phyloP scores from a whole-genome alignment of 1,284 basidiomycete species.

The Naganishia sp. region DNA sequence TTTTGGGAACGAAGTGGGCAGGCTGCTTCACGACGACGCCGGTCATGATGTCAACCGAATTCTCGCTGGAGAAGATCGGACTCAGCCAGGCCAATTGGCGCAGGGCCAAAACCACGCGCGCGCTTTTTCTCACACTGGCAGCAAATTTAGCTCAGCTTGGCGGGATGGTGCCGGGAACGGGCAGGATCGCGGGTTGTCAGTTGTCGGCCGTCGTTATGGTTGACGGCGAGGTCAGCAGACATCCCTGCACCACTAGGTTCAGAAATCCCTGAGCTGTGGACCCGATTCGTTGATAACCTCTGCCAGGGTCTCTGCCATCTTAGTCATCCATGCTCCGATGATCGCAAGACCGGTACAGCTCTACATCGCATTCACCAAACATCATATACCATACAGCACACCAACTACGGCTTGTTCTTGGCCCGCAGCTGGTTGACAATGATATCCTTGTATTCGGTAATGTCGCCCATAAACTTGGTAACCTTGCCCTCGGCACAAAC shows the following conservation, averaged over 20 bases:
- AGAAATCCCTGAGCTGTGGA: not conserved
- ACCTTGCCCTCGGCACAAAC: constrained; percentile 86
- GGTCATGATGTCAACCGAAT: constrained; percentile 15
- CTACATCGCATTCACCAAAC: too few species aligned
- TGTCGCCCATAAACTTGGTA: constrained; percentile 83
- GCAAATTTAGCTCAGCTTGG: too few species aligned
- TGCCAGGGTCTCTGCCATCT: too few species aligned
- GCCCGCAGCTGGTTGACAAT: constrained; percentile 77
- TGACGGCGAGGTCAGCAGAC: not conserved
- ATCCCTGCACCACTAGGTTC: not conserved
- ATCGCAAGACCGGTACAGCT: too few species aligned
- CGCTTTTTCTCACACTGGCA: constrained; percentile 3
- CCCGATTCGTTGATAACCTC: not conserved
- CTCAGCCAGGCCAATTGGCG: constrained; percentile 1
- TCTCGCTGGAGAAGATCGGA: constrained; percentile 6
- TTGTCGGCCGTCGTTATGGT: not conserved
- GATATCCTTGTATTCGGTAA: constrained; percentile 85
- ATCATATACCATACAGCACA: not conserved
- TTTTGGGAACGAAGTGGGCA: not conserved
- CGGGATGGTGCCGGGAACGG: too few species aligned
- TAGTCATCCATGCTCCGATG: too few species aligned
- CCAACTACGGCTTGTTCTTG: constrained; percentile 41
- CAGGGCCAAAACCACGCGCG: not conserved
- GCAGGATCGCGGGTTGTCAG: too few species aligned
- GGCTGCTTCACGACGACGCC: not conserved